phyloP scores from a whole-genome alignment of 2,329 filamentous ascomycete species.

The Paraconiothyrium sp. region DNA sequence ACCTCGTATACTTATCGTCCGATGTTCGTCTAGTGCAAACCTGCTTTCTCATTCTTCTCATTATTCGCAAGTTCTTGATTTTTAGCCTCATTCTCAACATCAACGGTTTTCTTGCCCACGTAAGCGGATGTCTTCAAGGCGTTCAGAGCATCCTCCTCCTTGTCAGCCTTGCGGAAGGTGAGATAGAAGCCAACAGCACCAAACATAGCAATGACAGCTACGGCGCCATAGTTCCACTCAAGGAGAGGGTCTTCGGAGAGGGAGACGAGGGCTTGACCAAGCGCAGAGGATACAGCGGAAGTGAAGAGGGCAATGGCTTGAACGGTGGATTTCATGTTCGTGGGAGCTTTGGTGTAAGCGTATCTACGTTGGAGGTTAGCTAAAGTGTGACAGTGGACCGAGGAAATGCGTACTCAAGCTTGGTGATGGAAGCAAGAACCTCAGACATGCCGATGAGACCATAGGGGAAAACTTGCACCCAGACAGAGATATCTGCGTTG shows the following conservation, averaged over 20 bases:
- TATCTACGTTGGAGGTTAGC: conserved; percentile 19
- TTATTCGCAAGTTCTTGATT: not conserved
- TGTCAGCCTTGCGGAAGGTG: conserved; percentile 30
- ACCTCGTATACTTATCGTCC: not conserved
- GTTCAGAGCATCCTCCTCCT: conserved; percentile 35
- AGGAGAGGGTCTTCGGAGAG: conserved; percentile 45
- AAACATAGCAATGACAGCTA: conserved; percentile 35
- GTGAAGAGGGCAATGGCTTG: conserved; percentile 48
- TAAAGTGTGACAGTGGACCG: conserved; percentile 60
- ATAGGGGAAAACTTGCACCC: conserved; percentile 63
- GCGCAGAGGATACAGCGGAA: conserved; percentile 42
- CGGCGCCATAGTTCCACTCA: conserved; percentile 43
- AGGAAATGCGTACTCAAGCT: conserved; percentile 70
- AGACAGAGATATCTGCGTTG: conserved; percentile 61
- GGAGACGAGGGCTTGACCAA: conserved; percentile 44
- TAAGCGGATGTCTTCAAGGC: conserved; percentile 23
- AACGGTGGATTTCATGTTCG: conserved; percentile 64
- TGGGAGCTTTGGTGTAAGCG: conserved; percentile 59
- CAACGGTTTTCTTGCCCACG: conserved; percentile 10
- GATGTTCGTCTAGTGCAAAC: not conserved
- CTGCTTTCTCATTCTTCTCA: conserved; percentile 11
- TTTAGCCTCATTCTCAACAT: conserved; percentile 23
- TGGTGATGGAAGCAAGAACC: conserved; percentile 73
- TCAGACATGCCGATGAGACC: conserved; percentile 67
- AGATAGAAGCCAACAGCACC: conserved; percentile 33